phyloP scores from a whole-genome alignment of 1,284 basidiomycete species.

The Trichosporon sp. region DNA sequence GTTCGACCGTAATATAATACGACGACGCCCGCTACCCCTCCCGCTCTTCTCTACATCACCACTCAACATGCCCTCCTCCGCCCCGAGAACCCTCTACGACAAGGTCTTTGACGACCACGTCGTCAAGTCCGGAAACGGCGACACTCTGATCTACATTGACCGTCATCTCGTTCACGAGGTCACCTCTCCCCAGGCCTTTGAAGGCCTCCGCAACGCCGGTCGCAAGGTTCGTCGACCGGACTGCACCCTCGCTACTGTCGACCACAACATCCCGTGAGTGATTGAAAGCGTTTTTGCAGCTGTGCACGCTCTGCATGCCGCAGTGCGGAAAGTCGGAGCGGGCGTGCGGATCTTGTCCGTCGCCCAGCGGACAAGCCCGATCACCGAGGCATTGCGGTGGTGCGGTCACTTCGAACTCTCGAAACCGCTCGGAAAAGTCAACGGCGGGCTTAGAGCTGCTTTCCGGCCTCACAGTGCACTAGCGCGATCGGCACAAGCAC shows the following conservation, averaged over 20 bases:
- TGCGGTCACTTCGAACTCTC: not conserved
- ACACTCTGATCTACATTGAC: conserved; percentile 88
- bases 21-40: not conserved
- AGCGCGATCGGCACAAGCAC: no score
- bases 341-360: not conserved
- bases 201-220: conserved; percentile 79
- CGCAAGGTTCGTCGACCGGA: conserved; percentile 82
- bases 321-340: not conserved
- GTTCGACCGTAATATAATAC: not conserved
- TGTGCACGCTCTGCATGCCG: not conserved
- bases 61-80: conserved; percentile 23
- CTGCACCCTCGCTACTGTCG: conserved; percentile 89
- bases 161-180: conserved; percentile 95
- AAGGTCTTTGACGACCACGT: conserved; percentile 96
- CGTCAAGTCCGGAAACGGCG: conserved; percentile 72
- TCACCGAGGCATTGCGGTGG: no score
- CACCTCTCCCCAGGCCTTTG: conserved; percentile 92
- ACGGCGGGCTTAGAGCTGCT: not conserved
- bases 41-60: not conserved
- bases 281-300: not conserved
- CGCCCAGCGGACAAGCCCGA: not conserved
- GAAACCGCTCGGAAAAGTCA: not conserved
- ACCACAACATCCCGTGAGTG: conserved; percentile 91
- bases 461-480: no score
- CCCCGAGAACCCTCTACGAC: conserved; percentile 81